A percentile compares a stretch with the other conserved stretches of the same genome.
Conservation (phyloP, 345 rosid genomes). For the Litchi chinensis region DNA sequence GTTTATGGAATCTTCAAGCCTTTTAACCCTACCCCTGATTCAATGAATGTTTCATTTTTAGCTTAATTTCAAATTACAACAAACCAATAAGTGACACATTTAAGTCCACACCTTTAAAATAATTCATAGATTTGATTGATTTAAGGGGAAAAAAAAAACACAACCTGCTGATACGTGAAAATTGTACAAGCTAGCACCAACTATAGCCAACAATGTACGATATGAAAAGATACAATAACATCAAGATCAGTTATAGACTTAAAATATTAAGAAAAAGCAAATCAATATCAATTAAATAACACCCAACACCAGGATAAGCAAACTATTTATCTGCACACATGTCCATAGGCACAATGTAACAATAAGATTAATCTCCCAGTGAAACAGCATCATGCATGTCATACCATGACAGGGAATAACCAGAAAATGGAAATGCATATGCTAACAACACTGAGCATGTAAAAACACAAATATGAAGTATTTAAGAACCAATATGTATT, state of each 20-base stretch:
- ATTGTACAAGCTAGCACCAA: not conserved
- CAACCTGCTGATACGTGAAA: not conserved
- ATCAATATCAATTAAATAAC: not conserved
- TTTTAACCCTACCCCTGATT: slow-evolving; percentile 46
- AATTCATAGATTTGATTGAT: not conserved
- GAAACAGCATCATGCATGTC: slow-evolving; percentile 6
- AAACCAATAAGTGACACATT: not conserved
- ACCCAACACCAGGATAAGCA: not conserved
- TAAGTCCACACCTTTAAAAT: not conserved
- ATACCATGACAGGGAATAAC: not conserved
- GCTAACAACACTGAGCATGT: not conserved
- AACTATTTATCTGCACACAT: not conserved
- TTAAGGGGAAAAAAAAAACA: not conserved
- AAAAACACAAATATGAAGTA: slow-evolving; percentile 8
- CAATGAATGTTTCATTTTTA: slow-evolving; percentile 18
- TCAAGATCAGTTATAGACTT: not conserved
- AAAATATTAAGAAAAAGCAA: too few species aligned
- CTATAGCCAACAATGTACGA: not conserved
- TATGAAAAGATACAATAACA: not conserved
- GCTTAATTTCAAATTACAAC: slow-evolving; percentile 5
- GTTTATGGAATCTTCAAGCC: slow-evolving; percentile 37
- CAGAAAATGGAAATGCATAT: slow-evolving; percentile 5
- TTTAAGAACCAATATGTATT: slow-evolving; percentile 2
- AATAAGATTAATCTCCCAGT: not conserved
- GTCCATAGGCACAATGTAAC: slow-evolving; percentile 1